Conservation (phyloP, 805 yeast species). For the Cyberlindnera bimundalis region DNA sequence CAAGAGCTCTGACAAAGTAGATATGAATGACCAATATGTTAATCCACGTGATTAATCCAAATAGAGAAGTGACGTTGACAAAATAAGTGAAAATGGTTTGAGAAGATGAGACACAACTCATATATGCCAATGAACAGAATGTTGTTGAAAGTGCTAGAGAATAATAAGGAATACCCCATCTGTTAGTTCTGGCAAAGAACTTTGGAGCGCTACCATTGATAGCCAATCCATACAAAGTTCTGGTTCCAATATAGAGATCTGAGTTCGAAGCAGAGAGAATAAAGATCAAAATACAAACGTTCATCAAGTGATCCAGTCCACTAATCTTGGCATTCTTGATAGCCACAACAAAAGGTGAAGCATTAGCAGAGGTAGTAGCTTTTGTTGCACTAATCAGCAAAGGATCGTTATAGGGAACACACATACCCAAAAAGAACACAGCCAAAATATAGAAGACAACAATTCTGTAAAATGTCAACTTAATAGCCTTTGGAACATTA, state of each 20-base stretch:
- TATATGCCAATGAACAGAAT: conserved; percentile 66
- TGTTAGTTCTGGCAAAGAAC: conserved; percentile 52
- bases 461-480: conserved; percentile 67
- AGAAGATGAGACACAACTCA: conserved; percentile 59
- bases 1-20: conserved; percentile 59
- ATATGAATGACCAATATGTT: conserved; percentile 66
- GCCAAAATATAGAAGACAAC: conserved; percentile 58
- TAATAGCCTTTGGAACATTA: conserved; percentile 68
- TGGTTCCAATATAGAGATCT: conserved; percentile 71
- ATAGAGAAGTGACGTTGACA: conserved; percentile 72
- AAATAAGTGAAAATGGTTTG: conserved; percentile 61
- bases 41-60: conserved; percentile 74
- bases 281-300: conserved; percentile 72
- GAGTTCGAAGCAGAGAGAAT: conserved; percentile 83
- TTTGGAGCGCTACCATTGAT: conserved; percentile 72
- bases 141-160: conserved; percentile 46
- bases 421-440: conserved; percentile 62
- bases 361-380: conserved; percentile 53
- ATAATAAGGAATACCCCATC: conserved; percentile 61
- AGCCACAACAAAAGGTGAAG: conserved; percentile 85
- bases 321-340: conserved; percentile 60
- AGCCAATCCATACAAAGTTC: conserved; percentile 71
- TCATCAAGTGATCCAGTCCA: conserved; percentile 71
- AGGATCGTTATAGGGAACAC: conserved; percentile 59
- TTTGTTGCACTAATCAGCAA: conserved; percentile 46